Evolutionary conservation across 176 grass and related monocot species (phyloP).

Genomic region (Microstegium vimineum): DNA sequence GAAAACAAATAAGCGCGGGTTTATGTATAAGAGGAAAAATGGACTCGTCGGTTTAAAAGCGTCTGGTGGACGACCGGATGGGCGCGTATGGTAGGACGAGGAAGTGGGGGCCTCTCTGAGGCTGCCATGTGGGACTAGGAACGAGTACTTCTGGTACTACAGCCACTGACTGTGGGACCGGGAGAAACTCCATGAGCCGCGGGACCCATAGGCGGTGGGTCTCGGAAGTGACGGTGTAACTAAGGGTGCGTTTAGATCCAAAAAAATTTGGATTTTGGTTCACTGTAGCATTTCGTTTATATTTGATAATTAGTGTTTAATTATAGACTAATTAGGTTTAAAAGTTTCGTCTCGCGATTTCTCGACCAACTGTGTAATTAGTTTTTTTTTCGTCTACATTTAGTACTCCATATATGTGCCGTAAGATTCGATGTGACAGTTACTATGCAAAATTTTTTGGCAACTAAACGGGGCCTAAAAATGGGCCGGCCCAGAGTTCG

Average conservation of each 20-base stretch:
- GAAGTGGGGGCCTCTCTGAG: not conserved
- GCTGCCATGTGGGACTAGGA: not conserved
- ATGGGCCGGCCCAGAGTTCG: not conserved
- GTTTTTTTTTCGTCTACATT: too few species aligned
- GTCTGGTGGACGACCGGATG: slow-evolving; percentile 12
- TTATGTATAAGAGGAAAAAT: slow-evolving; percentile 10
- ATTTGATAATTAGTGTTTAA: too few species aligned
- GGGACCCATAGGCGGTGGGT: slow-evolving; percentile 11
- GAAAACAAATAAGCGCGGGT: slow-evolving; percentile 38
- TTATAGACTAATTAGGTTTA: too few species aligned
- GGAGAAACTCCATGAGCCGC: not conserved
- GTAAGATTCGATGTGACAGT: too few species aligned
- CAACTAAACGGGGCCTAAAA: too few species aligned
- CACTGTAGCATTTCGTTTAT: too few species aligned
- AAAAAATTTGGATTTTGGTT: too few species aligned
- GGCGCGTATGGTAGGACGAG: slow-evolving; percentile 18
- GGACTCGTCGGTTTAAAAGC: slow-evolving; percentile 44
- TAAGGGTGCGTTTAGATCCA: too few species aligned
- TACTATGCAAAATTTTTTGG: too few species aligned
- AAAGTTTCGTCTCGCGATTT: too few species aligned
- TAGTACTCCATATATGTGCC: too few species aligned
- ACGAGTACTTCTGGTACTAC: not conserved
- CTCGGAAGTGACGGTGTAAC: slow-evolving; percentile 23
- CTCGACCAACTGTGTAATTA: too few species aligned
- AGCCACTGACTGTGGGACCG: not conserved